Evolutionary conservation across 2,329 filamentous ascomycete genomes (phyloP).

Genomic region (Dactylonectria estremocensis): DNA sequence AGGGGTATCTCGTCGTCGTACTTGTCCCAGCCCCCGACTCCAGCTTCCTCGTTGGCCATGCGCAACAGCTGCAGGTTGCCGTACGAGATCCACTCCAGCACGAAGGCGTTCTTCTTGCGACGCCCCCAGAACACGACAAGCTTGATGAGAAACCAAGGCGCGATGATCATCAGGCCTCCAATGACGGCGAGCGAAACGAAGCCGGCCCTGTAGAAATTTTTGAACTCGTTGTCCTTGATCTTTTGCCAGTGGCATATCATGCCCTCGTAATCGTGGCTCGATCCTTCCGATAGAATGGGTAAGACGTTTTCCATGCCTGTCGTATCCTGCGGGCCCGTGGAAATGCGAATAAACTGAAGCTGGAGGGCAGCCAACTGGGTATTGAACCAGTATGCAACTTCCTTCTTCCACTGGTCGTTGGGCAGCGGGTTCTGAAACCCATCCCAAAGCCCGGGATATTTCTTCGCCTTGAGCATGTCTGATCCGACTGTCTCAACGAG

Average conservation of each 20-base stretch:
- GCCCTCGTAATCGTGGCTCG: neutral
- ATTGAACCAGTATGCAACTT: constrained; percentile 15
- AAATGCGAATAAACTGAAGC: constrained; percentile 17
- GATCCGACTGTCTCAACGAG: neutral
- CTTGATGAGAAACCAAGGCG: constrained; percentile 3
- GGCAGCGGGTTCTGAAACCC: constrained; percentile 9
- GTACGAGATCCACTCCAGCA: constrained; percentile 14
- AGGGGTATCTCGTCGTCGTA: constrained; percentile 4
- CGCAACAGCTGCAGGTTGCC: constrained; percentile 14
- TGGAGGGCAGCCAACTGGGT: constrained; percentile 1
- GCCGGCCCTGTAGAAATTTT: constrained; percentile 15
- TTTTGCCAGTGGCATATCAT: constrained; percentile 6
- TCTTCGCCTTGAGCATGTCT: constrained; percentile 3
- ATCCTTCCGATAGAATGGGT: neutral
- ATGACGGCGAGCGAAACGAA: constrained; percentile 8
- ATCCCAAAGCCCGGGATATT: constrained; percentile 9
- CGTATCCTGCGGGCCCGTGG: constrained; percentile 6
- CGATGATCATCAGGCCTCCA: constrained; percentile 2
- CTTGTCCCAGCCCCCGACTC: neutral
- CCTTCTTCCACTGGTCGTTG: constrained; percentile 15
- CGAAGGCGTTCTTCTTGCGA: neutral
- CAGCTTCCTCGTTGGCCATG: constrained; percentile 8
- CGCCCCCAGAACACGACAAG: constrained; percentile 3
- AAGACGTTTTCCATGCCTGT: neutral
- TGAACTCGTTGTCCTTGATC: constrained; percentile 11